Percentiles rank a stretch among this genome's conserved stretches.
Conservation (phyloP, 2,329 filamentous ascomycete species). For the Pseudogymnoascus pannorum region DNA sequence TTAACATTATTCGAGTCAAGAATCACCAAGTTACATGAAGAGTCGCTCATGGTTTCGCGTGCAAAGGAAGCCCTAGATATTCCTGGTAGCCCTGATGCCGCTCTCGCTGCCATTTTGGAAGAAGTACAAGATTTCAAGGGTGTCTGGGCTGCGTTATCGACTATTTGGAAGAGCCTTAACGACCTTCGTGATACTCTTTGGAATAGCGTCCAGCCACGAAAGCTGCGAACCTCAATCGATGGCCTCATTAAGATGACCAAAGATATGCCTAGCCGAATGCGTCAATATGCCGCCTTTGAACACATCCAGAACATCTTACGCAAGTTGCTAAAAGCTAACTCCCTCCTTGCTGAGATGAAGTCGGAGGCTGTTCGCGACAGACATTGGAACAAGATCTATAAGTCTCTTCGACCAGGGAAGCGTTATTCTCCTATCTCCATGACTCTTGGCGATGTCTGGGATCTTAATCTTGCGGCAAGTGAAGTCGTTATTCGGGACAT, state of each 20-base stretch:
- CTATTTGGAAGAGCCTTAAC: conserved; percentile 93
- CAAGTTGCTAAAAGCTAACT: conserved; percentile 83
- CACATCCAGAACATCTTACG: conserved; percentile 90
- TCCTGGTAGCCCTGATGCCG: conserved; percentile 68
- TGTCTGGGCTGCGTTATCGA: conserved; percentile 91
- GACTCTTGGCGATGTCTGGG: conserved; percentile 98
- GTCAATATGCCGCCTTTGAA: conserved; percentile 99
- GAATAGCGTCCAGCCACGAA: conserved; percentile 92
- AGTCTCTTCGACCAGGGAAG: conserved; percentile 84
- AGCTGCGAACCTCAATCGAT: conserved; percentile 83
- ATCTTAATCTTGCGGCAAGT: conserved; percentile 81
- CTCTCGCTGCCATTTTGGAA: conserved; percentile 79
- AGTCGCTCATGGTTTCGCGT: conserved; percentile 88
- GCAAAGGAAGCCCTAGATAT: conserved; percentile 96
- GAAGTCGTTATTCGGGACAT: conserved; percentile 87
- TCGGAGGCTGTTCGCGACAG: conserved; percentile 93
- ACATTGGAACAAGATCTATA: conserved; percentile 98
- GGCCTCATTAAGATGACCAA: conserved; percentile 95
- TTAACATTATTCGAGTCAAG: conserved; percentile 75
- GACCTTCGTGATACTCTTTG: conserved; percentile 88
- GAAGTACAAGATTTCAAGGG: conserved; percentile 99
- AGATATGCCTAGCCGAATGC: conserved; percentile 98
- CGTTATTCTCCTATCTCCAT: conserved; percentile 90
- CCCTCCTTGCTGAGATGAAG: conserved; percentile 80
- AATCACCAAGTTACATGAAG: conserved; percentile 76